Evolutionary conservation across 1,284 basidiomycete genomes (phyloP), one percentile per base, ranked within the genome.

Genomic region (Pholiota adiposa): DNA sequence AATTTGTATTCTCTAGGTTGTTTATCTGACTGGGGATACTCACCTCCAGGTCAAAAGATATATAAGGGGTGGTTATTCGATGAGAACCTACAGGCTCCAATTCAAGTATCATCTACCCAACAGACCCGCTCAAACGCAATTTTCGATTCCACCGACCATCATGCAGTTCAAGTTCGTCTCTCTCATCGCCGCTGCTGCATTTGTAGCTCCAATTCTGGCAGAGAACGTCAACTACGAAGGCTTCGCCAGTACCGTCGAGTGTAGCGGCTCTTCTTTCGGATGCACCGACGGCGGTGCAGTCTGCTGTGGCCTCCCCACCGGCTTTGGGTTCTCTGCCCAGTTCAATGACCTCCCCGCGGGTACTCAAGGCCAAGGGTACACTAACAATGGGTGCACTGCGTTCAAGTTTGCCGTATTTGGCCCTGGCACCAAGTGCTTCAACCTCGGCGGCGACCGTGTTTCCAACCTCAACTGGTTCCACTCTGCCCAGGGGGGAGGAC

Each of bases 231-330:
- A 21, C 27, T 59, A 59, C 19, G 29, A 50, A n/a, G 58, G 58
- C 16, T 59, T 41, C 29, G 8, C 52, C 1, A 33, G 14, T 18
- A 55, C 58, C 8, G 46, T 59, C 3, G 34, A 52, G 4, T 59
- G 52, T 38, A 40, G 19, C 34, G 52, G 58, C 36, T 31, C 43
- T 25, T 5, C 52, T 12, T 59, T 59, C 53, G 51, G 52, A 29
- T 59, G 58, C 46, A 55, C 18, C 12, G 52, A 59, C 38, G 40
- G 52, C 27, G 58, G 58, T 7, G n/a, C 12, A 12, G 38, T 59
- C 36, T 59, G 58, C 40, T 59, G 58, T 36, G 43, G 48, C 18
- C 52, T 59, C 19, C 58, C 58, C 18, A 51, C 52, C 6, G 58
- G 58, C 14, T 59, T 49, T n/a, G 58, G 52, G 7, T 55, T 49